Conservation (phyloP, 2,329 filamentous ascomycete genomes). For the Coniochaeta hoffmannii region DNA sequence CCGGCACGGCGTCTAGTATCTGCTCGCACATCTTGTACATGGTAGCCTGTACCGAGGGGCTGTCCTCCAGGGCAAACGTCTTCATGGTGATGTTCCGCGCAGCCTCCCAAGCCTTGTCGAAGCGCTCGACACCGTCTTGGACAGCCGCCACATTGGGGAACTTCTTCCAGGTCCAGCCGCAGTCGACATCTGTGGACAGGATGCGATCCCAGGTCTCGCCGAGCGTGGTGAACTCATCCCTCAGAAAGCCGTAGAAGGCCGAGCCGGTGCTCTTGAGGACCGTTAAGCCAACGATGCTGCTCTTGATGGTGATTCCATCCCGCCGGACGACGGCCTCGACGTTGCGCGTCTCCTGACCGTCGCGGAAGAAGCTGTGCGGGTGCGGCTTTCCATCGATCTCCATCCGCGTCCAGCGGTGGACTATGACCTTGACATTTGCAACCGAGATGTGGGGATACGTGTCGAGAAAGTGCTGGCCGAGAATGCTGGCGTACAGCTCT, state of each 20-base stretch:
- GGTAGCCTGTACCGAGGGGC: slow-evolving; percentile 88
- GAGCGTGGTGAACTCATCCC: slow-evolving; percentile 88
- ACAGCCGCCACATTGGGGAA: slow-evolving; percentile 64
- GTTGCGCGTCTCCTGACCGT: slow-evolving; percentile 80
- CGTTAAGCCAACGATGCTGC: slow-evolving; percentile 71
- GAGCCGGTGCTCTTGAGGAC: slow-evolving; percentile 97
- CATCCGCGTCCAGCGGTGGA: slow-evolving; percentile 90
- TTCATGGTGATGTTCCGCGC: slow-evolving; percentile 84
- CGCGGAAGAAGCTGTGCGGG: slow-evolving; percentile 89
- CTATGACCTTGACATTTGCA: slow-evolving; percentile 73
- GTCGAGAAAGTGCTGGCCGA: slow-evolving; percentile 83
- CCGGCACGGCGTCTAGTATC: slow-evolving; percentile 69
- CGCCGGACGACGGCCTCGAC: slow-evolving; percentile 66
- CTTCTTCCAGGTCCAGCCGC: slow-evolving; percentile 75
- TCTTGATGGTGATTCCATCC: slow-evolving; percentile 67
- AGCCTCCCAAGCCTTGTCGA: slow-evolving; percentile 70
- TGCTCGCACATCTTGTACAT: slow-evolving; percentile 98
- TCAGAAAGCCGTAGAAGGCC: slow-evolving; percentile 88
- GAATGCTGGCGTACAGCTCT: slow-evolving; percentile 79
- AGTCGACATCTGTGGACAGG: slow-evolving; percentile 86
- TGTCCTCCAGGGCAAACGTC: slow-evolving; percentile 83
- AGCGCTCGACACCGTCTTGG: slow-evolving; percentile 53
- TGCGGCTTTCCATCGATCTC: slow-evolving; percentile 80
- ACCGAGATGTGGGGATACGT: slow-evolving; percentile 82
- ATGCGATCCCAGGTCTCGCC: slow-evolving; percentile 92